Evolutionary conservation across 805 yeast genomes (phyloP).

Genomic region (Saccharomycopsis sp.): DNA sequence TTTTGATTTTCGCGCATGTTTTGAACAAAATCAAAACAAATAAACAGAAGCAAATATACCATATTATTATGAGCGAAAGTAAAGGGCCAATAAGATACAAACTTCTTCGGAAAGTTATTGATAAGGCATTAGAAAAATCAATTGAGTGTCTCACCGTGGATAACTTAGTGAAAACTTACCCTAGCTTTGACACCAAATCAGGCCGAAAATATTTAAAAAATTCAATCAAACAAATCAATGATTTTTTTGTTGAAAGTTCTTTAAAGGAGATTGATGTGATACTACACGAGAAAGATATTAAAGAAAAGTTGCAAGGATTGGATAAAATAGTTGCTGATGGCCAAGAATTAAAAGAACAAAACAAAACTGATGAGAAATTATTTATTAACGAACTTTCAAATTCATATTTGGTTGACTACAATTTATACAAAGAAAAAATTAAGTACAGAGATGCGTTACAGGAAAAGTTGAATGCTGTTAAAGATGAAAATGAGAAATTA

Average conservation of each 20-base stretch:
- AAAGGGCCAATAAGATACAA: conserved; percentile 10
- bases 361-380: conserved; percentile 6
- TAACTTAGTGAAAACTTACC: conserved; percentile 41
- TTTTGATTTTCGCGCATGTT: too few species aligned
- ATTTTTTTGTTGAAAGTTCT: conserved; percentile 38
- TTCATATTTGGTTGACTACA: conserved; percentile 12
- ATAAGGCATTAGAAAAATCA: conserved; percentile 35
- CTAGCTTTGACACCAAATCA: conserved; percentile 34
- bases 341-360: conserved; percentile 19
- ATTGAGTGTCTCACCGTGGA: conserved; percentile 40
- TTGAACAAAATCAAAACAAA: not conserved
- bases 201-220: conserved; percentile 37
- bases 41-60: not conserved
- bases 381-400: conserved; percentile 8
- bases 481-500: conserved; percentile 6
- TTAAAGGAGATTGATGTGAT: conserved; percentile 42
- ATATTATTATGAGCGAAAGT: not conserved
- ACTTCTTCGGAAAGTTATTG: conserved; percentile 12
- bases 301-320: conserved; percentile 27
- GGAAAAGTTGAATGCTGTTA: not conserved
- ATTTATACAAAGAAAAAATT: conserved; percentile 1
- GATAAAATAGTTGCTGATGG: conserved; percentile 29
- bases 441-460: not conserved
- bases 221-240: conserved; percentile 40
- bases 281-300: conserved; percentile 33